phyloP scores from a whole-genome alignment of 1,139 yeast genomes.

The Debaryomyces udenii region DNA sequence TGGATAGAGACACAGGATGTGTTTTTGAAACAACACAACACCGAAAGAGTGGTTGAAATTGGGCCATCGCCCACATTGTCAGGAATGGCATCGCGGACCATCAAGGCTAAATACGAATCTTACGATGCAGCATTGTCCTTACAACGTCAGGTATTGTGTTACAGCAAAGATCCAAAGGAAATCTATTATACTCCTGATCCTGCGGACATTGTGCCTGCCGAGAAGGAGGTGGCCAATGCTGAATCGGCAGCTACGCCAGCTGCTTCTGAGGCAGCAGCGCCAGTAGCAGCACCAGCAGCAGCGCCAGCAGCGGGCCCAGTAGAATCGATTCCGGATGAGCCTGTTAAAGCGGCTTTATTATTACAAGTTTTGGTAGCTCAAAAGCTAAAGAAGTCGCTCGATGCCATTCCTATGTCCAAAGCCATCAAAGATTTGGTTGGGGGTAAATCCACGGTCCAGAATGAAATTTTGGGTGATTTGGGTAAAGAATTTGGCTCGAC shows the following conservation, averaged over 20 bases:
- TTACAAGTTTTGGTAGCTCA: conserved; percentile 93
- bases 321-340: conserved; percentile 83
- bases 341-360: conserved; percentile 80
- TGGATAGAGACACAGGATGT: conserved; percentile 99
- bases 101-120: conserved; percentile 94
- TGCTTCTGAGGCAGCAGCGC: conserved; percentile 45
- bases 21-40: conserved; percentile 87
- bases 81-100: conserved; percentile 97
- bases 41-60: conserved; percentile 96
- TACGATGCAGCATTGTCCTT: conserved; percentile 96
- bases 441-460: conserved; percentile 97
- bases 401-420: conserved; percentile 82
- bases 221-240: conserved; percentile 25
- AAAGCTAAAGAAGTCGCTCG: conserved; percentile 88
- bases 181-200: conserved; percentile 95
- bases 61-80: conserved; percentile 99
- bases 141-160: conserved; percentile 95
- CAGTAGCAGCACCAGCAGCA: conserved; percentile 60
- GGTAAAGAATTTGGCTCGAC: conserved; percentile 98
- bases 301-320: conserved; percentile 73
- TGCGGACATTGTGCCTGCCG: conserved; percentile 52
- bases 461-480: conserved; percentile 95
- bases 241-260: conserved; percentile 47
- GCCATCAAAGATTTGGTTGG: conserved; percentile 97
- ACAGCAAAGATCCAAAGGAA: conserved; percentile 93